Conservation (phyloP, 768 basidiomycete species). For the Crassisporium funariophilum region DNA sequence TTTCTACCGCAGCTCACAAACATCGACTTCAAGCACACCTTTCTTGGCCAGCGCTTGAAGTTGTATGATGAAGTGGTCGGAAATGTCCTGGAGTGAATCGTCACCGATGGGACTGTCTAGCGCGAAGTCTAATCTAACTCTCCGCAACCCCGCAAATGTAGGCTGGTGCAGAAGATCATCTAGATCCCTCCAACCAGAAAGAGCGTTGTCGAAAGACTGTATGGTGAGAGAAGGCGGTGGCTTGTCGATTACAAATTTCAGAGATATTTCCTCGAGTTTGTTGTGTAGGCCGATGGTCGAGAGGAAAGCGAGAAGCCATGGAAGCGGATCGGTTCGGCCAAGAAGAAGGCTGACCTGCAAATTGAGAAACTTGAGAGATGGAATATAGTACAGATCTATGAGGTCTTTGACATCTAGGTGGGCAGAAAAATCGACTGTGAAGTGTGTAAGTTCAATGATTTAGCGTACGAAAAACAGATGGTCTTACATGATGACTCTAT, state of each 20-base stretch:
- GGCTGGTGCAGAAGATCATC: slow-evolving; percentile 25
- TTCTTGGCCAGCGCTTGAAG: slow-evolving; percentile 14
- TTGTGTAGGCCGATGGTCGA: slow-evolving; percentile 18
- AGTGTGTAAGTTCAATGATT: background rate
- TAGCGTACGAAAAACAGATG: background rate
- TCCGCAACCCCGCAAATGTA: slow-evolving; percentile 19
- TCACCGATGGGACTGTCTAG: slow-evolving; percentile 22
- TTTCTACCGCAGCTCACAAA: slow-evolving; percentile 15
- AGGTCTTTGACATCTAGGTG: slow-evolving; percentile 18
- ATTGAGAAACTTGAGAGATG: slow-evolving; percentile 18
- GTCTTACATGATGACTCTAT: slow-evolving; percentile 23
- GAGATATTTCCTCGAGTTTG: slow-evolving; percentile 18
- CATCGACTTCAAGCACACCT: slow-evolving; percentile 22
- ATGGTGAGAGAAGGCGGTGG: slow-evolving; percentile 25
- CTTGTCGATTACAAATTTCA: slow-evolving; percentile 25
- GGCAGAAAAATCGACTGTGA: slow-evolving; percentile 21
- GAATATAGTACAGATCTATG: slow-evolving; percentile 16
- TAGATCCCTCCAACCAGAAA: slow-evolving; percentile 24
- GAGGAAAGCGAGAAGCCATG: slow-evolving; percentile 25
- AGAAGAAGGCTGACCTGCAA: slow-evolving; percentile 23
- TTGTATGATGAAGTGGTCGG: slow-evolving; percentile 21
- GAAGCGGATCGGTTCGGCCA: slow-evolving; percentile 25
- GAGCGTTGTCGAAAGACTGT: slow-evolving; percentile 16
- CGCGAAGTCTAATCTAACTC: slow-evolving; percentile 22
- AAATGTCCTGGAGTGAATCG: slow-evolving; percentile 11